These are phyloP conservation scores for Sabuloglossum arenarium DNA, from an alignment of 495 filamentous ascomycete genomes.

Conservation along the genomic window DNA sequence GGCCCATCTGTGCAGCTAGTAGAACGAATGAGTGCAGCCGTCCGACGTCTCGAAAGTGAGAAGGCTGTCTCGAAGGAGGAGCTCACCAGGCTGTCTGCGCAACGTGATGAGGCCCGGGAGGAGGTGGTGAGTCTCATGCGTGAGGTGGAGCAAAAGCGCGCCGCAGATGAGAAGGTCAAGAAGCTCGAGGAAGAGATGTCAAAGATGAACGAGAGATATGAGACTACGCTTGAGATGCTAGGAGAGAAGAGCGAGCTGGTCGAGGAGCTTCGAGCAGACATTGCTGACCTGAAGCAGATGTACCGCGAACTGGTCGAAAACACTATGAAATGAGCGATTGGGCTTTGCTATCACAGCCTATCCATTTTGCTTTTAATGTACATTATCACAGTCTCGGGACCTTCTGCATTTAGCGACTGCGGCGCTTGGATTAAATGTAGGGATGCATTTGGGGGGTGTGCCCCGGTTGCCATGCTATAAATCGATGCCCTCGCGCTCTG, in stretches of 20 bases:
- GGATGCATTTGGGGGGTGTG: background rate
- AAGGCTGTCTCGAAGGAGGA: conserved; percentile 75
- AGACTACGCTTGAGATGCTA: conserved; percentile 81
- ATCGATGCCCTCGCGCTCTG: conserved; percentile 75
- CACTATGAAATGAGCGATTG: conserved; percentile 40
- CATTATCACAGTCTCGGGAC: background rate
- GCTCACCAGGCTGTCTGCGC: conserved; percentile 49
- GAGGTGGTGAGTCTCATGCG: conserved; percentile 79
- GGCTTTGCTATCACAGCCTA: background rate
- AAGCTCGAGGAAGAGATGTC: conserved; percentile 44
- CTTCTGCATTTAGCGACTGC: background rate
- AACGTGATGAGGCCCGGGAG: conserved; percentile 76
- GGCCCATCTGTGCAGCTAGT: conserved; percentile 91
- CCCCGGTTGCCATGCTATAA: conserved; percentile 9
- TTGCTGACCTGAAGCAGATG: conserved; percentile 82
- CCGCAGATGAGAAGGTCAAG: conserved; percentile 33
- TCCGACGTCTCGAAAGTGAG: conserved; percentile 78
- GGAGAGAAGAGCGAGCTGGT: conserved; percentile 93
- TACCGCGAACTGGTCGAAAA: conserved; percentile 81
- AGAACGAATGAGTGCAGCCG: conserved; percentile 85
- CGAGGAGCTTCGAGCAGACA: conserved; percentile 74
- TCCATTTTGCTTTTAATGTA: background rate
- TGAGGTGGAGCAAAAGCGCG: conserved; percentile 51
- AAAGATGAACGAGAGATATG: conserved; percentile 50
- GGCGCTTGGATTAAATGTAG: background rate